Evolutionary conservation across 2,329 filamentous ascomycete genomes (phyloP).

Genomic region (Colletotrichum tamarilloi): DNA sequence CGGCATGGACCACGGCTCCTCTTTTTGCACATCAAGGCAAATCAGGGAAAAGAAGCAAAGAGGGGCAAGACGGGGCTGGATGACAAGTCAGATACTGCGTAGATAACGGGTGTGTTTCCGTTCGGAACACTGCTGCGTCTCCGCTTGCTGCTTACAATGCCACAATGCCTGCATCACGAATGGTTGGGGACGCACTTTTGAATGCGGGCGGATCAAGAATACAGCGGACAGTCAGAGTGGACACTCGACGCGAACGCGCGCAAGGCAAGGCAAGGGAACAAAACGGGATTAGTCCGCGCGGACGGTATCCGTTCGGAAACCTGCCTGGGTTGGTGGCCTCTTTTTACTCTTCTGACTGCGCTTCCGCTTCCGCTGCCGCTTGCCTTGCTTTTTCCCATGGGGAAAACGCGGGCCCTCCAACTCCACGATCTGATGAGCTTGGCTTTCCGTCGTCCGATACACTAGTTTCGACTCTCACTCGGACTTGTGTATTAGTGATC

Average conservation of each 20-base stretch:
- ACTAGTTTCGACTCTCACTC: not conserved
- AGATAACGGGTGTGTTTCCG: conserved; percentile 20
- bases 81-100: conserved; percentile 2
- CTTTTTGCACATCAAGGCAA: conserved; percentile 23
- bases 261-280: not conserved
- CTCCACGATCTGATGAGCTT: conserved; percentile 33
- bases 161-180: conserved; percentile 31
- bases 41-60: not conserved
- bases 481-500: not conserved
- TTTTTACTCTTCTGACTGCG: not conserved
- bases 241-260: not conserved
- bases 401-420: conserved; percentile 13
- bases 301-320: conserved; percentile 10
- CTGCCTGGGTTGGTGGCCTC: not conserved
- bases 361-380: not conserved
- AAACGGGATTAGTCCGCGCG: not conserved
- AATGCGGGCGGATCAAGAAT: conserved; percentile 23
- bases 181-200: conserved; percentile 15
- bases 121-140: not conserved
- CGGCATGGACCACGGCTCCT: conserved; percentile 17
- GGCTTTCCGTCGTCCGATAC: conserved; percentile 23
- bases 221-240: not conserved
- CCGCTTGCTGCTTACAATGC: conserved; percentile 30
- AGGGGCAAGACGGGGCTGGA: not conserved
- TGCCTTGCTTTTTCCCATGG: conserved; percentile 23